Conservation (phyloP, 2,329 filamentous ascomycete genomes). For the Botrytis tulipae region DNA sequence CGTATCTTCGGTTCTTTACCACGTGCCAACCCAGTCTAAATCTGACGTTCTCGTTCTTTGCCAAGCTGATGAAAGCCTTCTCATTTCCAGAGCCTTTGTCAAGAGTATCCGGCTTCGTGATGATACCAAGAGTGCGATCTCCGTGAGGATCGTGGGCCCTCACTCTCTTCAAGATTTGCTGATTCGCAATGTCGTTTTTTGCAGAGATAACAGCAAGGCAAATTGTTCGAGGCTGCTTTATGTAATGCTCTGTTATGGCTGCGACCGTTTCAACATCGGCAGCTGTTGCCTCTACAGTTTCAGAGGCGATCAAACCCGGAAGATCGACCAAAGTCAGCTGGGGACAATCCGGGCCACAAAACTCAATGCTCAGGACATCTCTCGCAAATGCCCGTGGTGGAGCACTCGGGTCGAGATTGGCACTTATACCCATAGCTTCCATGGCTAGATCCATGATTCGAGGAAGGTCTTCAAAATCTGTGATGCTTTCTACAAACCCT, state of each 20-base stretch:
- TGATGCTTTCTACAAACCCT: conserved; percentile 30
- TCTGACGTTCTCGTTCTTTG: conserved; percentile 43
- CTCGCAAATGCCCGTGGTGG: conserved; percentile 29
- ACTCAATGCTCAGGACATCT: conserved; percentile 36
- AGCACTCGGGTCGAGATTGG: not conserved
- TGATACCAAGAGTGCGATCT: conserved; percentile 45
- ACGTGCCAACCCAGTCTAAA: conserved; percentile 51
- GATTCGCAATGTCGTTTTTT: conserved; percentile 44
- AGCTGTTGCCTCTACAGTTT: conserved; percentile 31
- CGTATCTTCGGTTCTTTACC: conserved; percentile 45
- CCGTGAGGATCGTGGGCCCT: conserved; percentile 39
- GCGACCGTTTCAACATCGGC: conserved; percentile 35
- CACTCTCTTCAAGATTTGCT: conserved; percentile 43
- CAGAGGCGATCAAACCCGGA: conserved; percentile 38
- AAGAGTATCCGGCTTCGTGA: conserved; percentile 48
- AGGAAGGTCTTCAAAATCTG: conserved; percentile 34
- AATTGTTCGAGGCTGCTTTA: conserved; percentile 44
- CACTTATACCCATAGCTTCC: conserved; percentile 31
- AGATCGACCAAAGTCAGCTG: conserved; percentile 39
- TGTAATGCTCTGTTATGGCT: conserved; percentile 42
- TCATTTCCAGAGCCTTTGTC: conserved; percentile 41
- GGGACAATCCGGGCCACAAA: conserved; percentile 31
- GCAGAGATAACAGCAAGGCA: conserved; percentile 48
- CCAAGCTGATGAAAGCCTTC: conserved; percentile 39
- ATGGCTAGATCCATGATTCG: conserved; percentile 35